Evolutionary conservation across 2,329 filamentous ascomycete genomes (phyloP), one percentile per base, ranked within the genome.

Genomic region (Hirsutella thompsonii): DNA sequence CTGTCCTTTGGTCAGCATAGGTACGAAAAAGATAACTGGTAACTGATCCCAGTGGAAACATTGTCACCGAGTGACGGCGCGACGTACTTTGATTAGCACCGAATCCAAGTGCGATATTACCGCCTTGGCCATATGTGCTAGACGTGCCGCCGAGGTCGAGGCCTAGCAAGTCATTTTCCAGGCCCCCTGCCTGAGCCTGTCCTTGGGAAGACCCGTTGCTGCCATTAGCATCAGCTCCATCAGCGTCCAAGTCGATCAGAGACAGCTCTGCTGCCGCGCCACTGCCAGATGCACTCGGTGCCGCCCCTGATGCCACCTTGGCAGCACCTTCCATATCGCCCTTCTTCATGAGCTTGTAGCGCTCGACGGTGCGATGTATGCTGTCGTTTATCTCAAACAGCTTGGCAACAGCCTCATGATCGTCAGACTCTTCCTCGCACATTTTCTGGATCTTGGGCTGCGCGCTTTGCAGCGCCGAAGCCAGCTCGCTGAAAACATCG

Each of bases 391-490:
- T 96, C 58, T 96, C 88, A 42, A 98, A 74, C 10, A 98, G 70
- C 62, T 94, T 94, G 35, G 88, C 85, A 5, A 98, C 92, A 5
- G 92, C 92, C 65, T 95, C 92, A 46, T 88, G 81, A 55, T 98
- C 92, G 46, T 96, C 90, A 10, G 89, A 95, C 57, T 98, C 92
- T 61, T 98, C 92, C 61, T 96, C 90, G 55, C 90, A 96, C 90
- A 98, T 98, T 65, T 87, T 95, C 59, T 96, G 90, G 49, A 98
- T 96, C 67, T 98, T 98, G 8, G 92, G 92, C 54, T 98, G 92
- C 2, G 92, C 92, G 55, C 83, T 95, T 59, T 87, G 85, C 36
- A 98, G 70, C 9, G 92, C 80, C 48, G 83, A 81, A 5, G 89
- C 89, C 41, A 98, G 73, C 68, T 98, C 92, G 69, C 89, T 74